phyloP scores from a whole-genome alignment of 1,139 yeast species.

The Geotrichum citri-aurantii region DNA sequence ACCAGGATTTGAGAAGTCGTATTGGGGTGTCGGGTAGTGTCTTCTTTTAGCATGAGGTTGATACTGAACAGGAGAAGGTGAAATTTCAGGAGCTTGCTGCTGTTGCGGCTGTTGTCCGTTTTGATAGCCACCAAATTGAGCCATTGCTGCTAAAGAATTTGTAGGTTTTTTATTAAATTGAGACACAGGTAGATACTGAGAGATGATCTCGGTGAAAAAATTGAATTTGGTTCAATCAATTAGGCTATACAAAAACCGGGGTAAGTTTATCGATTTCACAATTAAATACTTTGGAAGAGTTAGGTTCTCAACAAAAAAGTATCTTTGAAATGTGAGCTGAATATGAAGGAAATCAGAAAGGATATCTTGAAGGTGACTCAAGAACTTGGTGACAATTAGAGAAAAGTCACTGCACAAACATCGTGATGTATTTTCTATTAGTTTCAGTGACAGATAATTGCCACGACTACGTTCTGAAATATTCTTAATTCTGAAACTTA shows the following conservation, averaged over 20 bases:
- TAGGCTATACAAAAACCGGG: not conserved
- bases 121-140: slow-evolving; percentile 16
- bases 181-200: not conserved
- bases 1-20: slow-evolving; percentile 13
- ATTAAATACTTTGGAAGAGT: not conserved
- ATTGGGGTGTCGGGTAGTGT: slow-evolving; percentile 18
- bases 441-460: not conserved
- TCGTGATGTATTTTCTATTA: not conserved
- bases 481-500: slow-evolving; percentile 3
- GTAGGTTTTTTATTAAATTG: not conserved
- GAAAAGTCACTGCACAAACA: not conserved
- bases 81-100: slow-evolving; percentile 1
- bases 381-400: not conserved
- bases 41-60: slow-evolving; percentile 11
- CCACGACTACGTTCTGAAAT: slow-evolving; percentile 7
- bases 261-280: not conserved
- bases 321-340: not conserved
- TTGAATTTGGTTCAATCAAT: not conserved
- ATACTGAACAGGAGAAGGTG: slow-evolving; percentile 8
- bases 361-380: not conserved
- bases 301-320: not conserved
- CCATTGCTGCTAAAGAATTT: slow-evolving; percentile 2
- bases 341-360: not conserved
- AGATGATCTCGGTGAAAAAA: not conserved
- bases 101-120: slow-evolving; percentile 13